These are phyloP conservation scores for Paecilomyces fulvus DNA, from an alignment of 2,329 filamentous ascomycete genomes.

Conservation along the genomic window DNA sequence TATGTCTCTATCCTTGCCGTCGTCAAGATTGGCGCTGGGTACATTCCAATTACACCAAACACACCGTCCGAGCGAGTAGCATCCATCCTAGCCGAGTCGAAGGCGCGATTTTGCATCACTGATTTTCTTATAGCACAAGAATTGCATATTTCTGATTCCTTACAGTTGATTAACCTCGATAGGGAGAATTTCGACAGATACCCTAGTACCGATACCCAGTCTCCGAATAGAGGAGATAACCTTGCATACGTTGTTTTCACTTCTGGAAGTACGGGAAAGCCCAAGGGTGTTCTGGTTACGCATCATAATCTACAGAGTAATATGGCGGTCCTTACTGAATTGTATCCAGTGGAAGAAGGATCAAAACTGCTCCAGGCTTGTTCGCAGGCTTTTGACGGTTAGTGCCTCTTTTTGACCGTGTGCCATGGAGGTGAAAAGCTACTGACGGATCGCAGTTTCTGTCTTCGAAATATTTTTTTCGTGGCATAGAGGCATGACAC, in stretches of 20 bases:
- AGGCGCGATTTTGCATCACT: constrained; percentile 41
- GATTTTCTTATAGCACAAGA: constrained; percentile 2
- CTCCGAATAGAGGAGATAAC: constrained; percentile 28
- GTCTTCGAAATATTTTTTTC: constrained; percentile 87
- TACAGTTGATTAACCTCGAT: constrained; percentile 8
- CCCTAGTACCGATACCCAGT: constrained; percentile 6
- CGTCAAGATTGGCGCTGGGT: constrained; percentile 66
- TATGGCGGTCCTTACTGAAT: constrained; percentile 53
- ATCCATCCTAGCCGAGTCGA: constrained; percentile 55
- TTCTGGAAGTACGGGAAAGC: constrained; percentile 70
- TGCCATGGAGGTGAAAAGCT: not conserved
- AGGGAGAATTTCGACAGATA: constrained; percentile 8
- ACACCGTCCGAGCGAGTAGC: constrained; percentile 55
- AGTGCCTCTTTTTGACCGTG: constrained; percentile 5
- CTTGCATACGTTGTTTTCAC: constrained; percentile 75
- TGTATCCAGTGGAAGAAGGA: constrained; percentile 52
- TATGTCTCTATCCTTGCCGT: constrained; percentile 68
- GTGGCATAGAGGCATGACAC: constrained; percentile 67
- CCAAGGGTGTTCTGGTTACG: constrained; percentile 72
- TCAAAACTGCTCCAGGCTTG: constrained; percentile 71
- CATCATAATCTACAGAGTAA: constrained; percentile 70
- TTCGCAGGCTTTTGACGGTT: constrained; percentile 69
- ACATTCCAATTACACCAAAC: constrained; percentile 69
- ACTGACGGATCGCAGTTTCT: constrained; percentile 47
- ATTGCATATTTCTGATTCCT: constrained; percentile 4